Evolutionary conservation across 371 early-diverging fungal genomes (phyloP).

Genomic region (Mucor plumbeus): DNA sequence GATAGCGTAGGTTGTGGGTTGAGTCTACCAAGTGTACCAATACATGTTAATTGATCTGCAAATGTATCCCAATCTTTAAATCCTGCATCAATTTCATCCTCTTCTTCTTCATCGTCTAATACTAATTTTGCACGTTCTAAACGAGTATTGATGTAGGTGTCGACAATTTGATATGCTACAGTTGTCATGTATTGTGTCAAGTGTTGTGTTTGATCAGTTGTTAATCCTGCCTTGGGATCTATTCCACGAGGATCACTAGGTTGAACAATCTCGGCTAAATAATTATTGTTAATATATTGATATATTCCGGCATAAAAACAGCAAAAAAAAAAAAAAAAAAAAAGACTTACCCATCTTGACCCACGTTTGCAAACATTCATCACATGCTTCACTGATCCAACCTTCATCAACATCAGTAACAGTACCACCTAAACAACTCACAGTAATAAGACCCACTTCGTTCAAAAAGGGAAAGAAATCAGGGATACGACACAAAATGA

Average conservation of each 20-base stretch:
- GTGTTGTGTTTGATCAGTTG: constrained; percentile 31
- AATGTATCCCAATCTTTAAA: constrained; percentile 77
- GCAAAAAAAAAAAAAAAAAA: neutral
- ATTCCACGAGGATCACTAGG: constrained; percentile 30
- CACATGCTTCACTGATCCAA: constrained; percentile 72
- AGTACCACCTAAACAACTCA: constrained; percentile 62
- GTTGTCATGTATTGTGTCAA: constrained; percentile 59
- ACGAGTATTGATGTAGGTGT: constrained; percentile 69
- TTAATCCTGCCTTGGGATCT: constrained; percentile 21
- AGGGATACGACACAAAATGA: constrained; percentile 53
- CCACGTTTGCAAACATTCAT: constrained; percentile 76
- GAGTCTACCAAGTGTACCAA: constrained; percentile 69
- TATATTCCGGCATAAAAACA: neutral
- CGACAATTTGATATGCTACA: constrained; percentile 64
- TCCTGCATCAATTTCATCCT: constrained; percentile 62
- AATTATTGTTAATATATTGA: neutral
- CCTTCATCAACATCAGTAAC: constrained; percentile 57
- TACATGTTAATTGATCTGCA: constrained; percentile 75
- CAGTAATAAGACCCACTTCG: constrained; percentile 65
- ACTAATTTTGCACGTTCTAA: constrained; percentile 63
- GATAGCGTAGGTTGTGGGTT: constrained; percentile 58
- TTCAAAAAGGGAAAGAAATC: constrained; percentile 69
- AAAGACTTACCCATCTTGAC: constrained; percentile 58
- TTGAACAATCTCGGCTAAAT: constrained; percentile 36
- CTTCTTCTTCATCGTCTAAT: constrained; percentile 61